Evolutionary conservation across 805 yeast species (phyloP), one percentile per base, ranked within the genome.

Genomic region (Candida ovalis): DNA sequence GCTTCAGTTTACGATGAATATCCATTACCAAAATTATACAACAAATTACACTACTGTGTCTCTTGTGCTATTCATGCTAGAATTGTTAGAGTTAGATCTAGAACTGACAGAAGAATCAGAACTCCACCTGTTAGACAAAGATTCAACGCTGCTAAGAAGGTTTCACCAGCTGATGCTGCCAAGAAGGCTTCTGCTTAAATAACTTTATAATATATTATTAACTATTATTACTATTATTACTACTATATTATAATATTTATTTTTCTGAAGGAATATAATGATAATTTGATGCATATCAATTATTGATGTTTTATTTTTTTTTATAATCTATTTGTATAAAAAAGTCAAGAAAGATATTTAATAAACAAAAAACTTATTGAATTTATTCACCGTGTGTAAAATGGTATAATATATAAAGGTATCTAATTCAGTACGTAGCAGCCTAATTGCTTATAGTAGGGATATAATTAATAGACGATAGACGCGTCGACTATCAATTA

Each of bases 61-160:
- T 94, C 99, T 59, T 94, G 99, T 81, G 99, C 99, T 69, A 92
- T 94, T 69, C 99, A 94, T 85, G 95, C 97, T 78, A 94, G 96
- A 89, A 88, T 94, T 70, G 99, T 94, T 72, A 94, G 99, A 83
- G 99, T 94, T 67, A 94, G 99, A 85, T 94, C 98, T 62, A 88
- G 98, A 83, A 81, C 86, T 67, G 96, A 91, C 83, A 94, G 99
- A 86, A 92, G 94, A 80, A 76, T 87, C 80, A 91, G 99, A 85
- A 72, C 98, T 76, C 98, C 99, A 62, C 99, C 99, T 68, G 91
- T 84, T 72, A 91, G 99, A 80, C 96, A 86, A 79, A 92, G 99
- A 83, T 94, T 88, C 89, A 87, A 83, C 88, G 81, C 84, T 71
- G 96, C 88, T 70, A 92, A 85, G 85, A 91, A 85, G 78, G 95